Evolutionary conservation across 1,284 basidiomycete genomes (phyloP).

Genomic region (Violaceomyces palustris): DNA sequence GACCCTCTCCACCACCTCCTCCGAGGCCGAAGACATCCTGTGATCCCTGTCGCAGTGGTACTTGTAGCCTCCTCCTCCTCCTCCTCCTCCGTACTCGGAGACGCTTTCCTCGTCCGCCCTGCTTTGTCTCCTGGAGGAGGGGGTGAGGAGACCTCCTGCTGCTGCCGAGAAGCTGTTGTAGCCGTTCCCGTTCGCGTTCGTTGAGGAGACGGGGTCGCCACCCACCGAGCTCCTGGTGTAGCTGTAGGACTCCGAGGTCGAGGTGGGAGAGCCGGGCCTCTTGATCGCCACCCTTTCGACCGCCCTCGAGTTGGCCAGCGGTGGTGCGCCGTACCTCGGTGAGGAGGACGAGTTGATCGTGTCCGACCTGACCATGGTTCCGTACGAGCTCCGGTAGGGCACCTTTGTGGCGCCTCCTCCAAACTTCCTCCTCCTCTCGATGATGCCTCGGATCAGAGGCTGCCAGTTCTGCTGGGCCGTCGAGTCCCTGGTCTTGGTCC

Average conservation of each 20-base stretch:
- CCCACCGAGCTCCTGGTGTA: conserved; percentile 7
- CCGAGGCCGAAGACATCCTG: too few relatives aligned
- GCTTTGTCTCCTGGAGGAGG: too few relatives aligned
- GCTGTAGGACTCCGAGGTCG: conserved; percentile 5
- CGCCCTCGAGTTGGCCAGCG: conserved; percentile 9
- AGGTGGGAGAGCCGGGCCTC: conserved; percentile 23
- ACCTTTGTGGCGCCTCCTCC: conserved; percentile 35
- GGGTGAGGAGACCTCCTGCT: too few relatives aligned
- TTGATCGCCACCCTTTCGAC: conserved; percentile 46
- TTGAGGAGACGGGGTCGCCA: conserved; percentile 11
- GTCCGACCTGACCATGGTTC: conserved; percentile 22
- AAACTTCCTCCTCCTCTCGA: conserved; percentile 46
- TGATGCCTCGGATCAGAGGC: conserved; percentile 50
- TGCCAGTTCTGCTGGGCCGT: conserved; percentile 33
- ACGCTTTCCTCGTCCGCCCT: too few relatives aligned
- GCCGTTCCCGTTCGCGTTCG: conserved; percentile 9
- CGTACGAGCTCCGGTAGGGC: conserved; percentile 39
- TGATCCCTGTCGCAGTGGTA: too few relatives aligned
- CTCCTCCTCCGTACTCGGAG: too few relatives aligned
- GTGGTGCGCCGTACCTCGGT: background rate
- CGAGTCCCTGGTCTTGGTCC: conserved; percentile 5
- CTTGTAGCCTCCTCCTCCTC: too few relatives aligned
- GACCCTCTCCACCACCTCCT: too few relatives aligned
- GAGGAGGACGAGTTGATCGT: background rate
- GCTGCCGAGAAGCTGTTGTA: conserved; percentile 14